A percentile compares a stretch with the other conserved stretches of the same genome.
phyloP scores from a whole-genome alignment of 805 yeast species.

The Pichia membranifaciens region DNA sequence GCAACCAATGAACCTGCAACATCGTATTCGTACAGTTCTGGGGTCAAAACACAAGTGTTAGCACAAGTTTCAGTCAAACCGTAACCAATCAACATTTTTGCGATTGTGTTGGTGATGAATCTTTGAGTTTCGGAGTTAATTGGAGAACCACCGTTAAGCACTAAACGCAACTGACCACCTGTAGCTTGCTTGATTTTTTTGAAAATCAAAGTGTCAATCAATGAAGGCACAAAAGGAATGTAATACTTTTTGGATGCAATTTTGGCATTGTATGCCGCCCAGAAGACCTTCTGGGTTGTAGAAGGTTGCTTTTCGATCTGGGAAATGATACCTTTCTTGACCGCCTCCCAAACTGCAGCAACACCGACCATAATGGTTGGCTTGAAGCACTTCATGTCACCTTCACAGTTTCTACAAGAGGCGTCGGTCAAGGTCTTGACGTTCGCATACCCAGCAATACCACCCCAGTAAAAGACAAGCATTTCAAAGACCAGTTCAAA shows the following conservation, averaged over 20 bases:
- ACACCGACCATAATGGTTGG: slow-evolving; percentile 98
- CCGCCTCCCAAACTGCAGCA: slow-evolving; percentile 96
- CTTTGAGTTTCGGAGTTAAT: slow-evolving; percentile 74
- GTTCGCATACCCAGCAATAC: slow-evolving; percentile 79
- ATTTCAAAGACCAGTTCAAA: slow-evolving; percentile 89
- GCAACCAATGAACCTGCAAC: slow-evolving; percentile 81
- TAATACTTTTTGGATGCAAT: slow-evolving; percentile 52
- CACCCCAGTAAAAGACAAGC: slow-evolving; percentile 81
- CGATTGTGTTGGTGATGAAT: slow-evolving; percentile 68
- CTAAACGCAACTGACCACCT: slow-evolving; percentile 74
- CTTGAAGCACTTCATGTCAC: slow-evolving; percentile 80
- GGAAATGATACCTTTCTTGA: slow-evolving; percentile 82
- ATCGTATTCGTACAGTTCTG: slow-evolving; percentile 60
- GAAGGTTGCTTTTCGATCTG: slow-evolving; percentile 66
- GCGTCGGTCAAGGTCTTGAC: slow-evolving; percentile 85
- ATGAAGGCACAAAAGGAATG: slow-evolving; percentile 69
- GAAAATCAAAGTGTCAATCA: slow-evolving; percentile 71
- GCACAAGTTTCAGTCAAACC: slow-evolving; percentile 97
- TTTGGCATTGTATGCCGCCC: slow-evolving; percentile 82
- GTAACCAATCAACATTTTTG: slow-evolving; percentile 89
- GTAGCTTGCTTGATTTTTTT: slow-evolving; percentile 89
- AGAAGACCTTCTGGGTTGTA: slow-evolving; percentile 71
- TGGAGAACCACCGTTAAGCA: slow-evolving; percentile 92
- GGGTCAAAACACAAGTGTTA: slow-evolving; percentile 66
- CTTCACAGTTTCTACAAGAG: slow-evolving; percentile 76